Evolutionary conservation across 768 basidiomycete species (phyloP), one percentile per base, ranked within the genome.

Genomic region (Lactarius quietus): DNA sequence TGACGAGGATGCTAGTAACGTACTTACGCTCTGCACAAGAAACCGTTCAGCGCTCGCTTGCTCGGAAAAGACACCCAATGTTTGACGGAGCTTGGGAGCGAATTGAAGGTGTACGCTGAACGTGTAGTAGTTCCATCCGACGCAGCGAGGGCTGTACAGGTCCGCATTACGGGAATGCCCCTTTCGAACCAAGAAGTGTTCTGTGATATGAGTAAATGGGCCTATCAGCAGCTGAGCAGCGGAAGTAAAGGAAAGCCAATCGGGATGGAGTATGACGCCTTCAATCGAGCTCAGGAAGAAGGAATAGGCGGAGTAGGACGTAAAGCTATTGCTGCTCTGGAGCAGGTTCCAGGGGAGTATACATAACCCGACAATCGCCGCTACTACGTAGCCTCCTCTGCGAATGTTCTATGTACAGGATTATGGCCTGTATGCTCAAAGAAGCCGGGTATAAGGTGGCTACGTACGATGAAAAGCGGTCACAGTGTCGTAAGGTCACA

Each of bases 211-310:
- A 15, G 23, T 15, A 51, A 51, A 51, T 51, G 48, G 12, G 26
- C 48, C 12, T 51, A 51, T 51, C 48, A 51, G 48, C 33, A 53
- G 17, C 6, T 3, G 23, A 57, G 53, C 23, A 63, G 45, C 36
- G 31, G 26, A 33, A 31, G 41, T 29, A 26, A 28, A 29, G 26
- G 45, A 36, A 38, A 15, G 20, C 28, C 26, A 54, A 26, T 58
- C 6, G 28, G n/a, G 17, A 70, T 80, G 29, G 56, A 87, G 86
- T 87, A 92, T 90, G 23, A 91, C 89, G 12, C 90, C 89, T 35
- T 86, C 87, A 70, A 94, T 89, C 29, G 90, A 91, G 57, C 87
- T 88, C 53, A 90, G 77, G 79, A 89, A 93, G 61, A 90, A 90
- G 14, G 87, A 87, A 74, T 92, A 93, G 3, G 89, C 88, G 3